phyloP scores from a whole-genome alignment of 306 rosid species.

The Mucuna pruriens region DNA sequence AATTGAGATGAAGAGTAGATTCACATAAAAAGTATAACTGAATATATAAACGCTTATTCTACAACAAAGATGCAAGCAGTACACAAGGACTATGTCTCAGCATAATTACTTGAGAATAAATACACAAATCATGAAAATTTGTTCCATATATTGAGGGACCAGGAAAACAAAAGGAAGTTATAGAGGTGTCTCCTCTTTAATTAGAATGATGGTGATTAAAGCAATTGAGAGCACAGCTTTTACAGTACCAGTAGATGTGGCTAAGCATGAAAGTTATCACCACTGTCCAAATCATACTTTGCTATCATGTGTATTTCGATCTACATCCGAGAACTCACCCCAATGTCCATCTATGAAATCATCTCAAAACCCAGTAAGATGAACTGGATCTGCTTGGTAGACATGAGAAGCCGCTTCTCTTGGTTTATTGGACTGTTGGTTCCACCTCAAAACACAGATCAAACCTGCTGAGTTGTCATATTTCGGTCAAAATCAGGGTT shows the following conservation, averaged over 20 bases:
- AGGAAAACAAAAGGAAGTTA: slow-evolving; percentile 26
- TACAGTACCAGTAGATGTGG: slow-evolving; percentile 33
- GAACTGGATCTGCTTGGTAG: slow-evolving; percentile 44
- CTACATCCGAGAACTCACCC: slow-evolving; percentile 35
- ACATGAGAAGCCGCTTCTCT: slow-evolving; percentile 35
- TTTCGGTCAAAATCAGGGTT: slow-evolving; percentile 39
- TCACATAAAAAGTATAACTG: background rate
- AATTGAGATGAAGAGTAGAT: slow-evolving; percentile 10
- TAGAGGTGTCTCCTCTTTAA: slow-evolving; percentile 33
- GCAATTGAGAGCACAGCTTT: slow-evolving; percentile 32
- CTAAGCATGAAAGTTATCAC: slow-evolving; percentile 39
- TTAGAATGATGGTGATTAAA: slow-evolving; percentile 25
- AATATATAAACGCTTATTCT: slow-evolving; percentile 22
- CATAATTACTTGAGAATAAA: slow-evolving; percentile 24
- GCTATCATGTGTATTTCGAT: slow-evolving; percentile 32
- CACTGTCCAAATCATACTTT: slow-evolving; percentile 38
- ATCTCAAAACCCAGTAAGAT: slow-evolving; percentile 43
- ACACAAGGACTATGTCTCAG: slow-evolving; percentile 10
- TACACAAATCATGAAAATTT: slow-evolving; percentile 29
- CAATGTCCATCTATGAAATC: slow-evolving; percentile 39
- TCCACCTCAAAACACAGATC: slow-evolving; percentile 44
- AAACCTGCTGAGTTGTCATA: slow-evolving; percentile 29
- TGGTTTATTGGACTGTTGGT: slow-evolving; percentile 39
- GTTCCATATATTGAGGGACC: slow-evolving; percentile 1
- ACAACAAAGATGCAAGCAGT: slow-evolving; percentile 1